Conservation (phyloP, 1,284 basidiomycete species). For the Gymnopus androsaceus region DNA sequence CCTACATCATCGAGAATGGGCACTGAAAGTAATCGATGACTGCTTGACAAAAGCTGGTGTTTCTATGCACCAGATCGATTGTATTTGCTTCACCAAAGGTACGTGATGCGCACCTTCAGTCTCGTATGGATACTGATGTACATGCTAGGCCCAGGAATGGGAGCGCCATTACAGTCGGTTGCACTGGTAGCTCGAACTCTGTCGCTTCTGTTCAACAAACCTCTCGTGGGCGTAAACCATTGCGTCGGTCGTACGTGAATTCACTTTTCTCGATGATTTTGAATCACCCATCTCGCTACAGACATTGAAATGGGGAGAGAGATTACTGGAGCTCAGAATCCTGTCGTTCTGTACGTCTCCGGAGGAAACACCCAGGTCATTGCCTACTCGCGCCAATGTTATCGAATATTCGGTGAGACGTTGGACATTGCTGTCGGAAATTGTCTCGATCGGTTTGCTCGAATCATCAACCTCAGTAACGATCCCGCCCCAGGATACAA, state of each 20-base stretch:
- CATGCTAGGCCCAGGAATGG: slow-evolving; percentile 91
- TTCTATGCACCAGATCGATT: slow-evolving; percentile 81
- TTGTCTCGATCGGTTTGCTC: slow-evolving; percentile 95
- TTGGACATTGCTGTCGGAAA: slow-evolving; percentile 99
- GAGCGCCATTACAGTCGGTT: slow-evolving; percentile 93
- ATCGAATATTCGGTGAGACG: slow-evolving; percentile 98
- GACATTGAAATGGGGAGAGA: slow-evolving; percentile 99
- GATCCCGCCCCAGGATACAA: slow-evolving; percentile 98
- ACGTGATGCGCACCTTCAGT: slow-evolving; percentile 14
- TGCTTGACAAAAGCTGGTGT: slow-evolving; percentile 75
- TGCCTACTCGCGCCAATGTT: slow-evolving; percentile 95
- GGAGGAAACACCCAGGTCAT: slow-evolving; percentile 99
- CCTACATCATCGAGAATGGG: slow-evolving; percentile 94
- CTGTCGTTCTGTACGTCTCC: slow-evolving; percentile 97
- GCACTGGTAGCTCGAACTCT: slow-evolving; percentile 94
- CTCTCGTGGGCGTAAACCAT: slow-evolving; percentile 96
- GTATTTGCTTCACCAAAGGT: slow-evolving; percentile 98
- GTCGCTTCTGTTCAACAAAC: slow-evolving; percentile 86
- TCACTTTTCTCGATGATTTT: neutral
- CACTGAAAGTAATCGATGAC: slow-evolving; percentile 79
- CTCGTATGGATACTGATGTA: slow-evolving; percentile 1
- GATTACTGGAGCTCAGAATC: slow-evolving; percentile 93
- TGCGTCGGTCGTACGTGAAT: slow-evolving; percentile 89
- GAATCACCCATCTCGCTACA: slow-evolving; percentile 32
- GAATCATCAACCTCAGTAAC: slow-evolving; percentile 95